Evolutionary conservation across 2,329 filamentous ascomycete species (phyloP).

Genomic region (Fusarium sp.): DNA sequence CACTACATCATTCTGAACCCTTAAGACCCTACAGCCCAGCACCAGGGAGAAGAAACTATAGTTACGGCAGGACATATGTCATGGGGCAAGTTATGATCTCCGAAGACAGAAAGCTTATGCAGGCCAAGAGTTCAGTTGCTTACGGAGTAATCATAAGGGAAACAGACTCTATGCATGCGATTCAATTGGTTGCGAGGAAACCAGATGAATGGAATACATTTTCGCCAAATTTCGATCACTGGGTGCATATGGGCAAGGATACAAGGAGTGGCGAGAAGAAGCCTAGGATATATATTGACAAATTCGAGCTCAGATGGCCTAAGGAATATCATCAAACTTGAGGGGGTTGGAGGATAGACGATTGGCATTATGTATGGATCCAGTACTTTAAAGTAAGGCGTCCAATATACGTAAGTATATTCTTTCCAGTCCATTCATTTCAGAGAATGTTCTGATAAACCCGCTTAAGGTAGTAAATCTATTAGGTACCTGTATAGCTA

Average conservation of each 20-base stretch:
- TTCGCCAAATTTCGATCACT: neutral
- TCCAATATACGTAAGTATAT: neutral
- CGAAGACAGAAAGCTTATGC: neutral
- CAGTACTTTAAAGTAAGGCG: neutral
- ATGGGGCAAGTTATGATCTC: neutral
- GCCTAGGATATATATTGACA: neutral
- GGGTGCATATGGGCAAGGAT: neutral
- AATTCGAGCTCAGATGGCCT: neutral
- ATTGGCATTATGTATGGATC: neutral
- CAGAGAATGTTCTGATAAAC: neutral
- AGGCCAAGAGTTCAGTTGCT: no score
- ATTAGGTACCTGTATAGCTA: no score
- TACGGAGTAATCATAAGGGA: neutral
- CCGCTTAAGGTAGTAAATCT: neutral
- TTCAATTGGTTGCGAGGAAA: no score
- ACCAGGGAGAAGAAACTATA: neutral
- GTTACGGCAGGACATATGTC: neutral
- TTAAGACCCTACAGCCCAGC: fast-evolving
- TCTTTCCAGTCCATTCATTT: neutral
- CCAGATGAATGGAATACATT: neutral
- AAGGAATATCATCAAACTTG: neutral
- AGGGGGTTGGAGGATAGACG: no score
- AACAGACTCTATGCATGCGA: no score
- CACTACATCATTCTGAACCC: no score
- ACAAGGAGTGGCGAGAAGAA: neutral